phyloP scores from a whole-genome alignment of 176 grass and related monocot species.

The Melocanna baccifera region DNA sequence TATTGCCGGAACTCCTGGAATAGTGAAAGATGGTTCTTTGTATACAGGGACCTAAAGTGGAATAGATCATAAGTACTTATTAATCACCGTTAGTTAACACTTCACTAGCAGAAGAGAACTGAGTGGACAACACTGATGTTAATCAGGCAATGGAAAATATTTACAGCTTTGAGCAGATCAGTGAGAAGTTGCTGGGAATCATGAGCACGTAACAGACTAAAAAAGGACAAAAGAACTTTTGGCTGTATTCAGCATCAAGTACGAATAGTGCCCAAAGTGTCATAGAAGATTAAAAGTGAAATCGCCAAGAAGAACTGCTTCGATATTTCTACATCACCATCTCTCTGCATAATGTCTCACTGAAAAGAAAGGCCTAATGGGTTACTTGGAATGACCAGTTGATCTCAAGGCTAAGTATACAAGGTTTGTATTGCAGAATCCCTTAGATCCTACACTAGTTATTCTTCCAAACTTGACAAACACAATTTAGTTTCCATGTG shows the following conservation, averaged over 20 bases:
- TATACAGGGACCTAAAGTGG: slow-evolving; percentile 68
- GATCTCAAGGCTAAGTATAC: slow-evolving; percentile 5
- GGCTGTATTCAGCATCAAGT: neutral
- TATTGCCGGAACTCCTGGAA: slow-evolving; percentile 78
- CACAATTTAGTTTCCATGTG: neutral
- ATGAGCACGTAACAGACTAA: neutral
- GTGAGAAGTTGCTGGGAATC: neutral
- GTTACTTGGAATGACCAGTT: neutral
- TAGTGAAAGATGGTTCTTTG: slow-evolving; percentile 72
- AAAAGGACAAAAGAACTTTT: neutral
- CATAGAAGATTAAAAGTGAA: neutral
- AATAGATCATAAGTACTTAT: neutral
- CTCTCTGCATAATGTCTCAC: neutral
- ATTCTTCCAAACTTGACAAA: neutral
- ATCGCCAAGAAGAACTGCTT: neutral
- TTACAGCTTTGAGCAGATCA: neutral
- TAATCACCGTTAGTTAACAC: slow-evolving; percentile 8
- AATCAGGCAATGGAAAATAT: neutral
- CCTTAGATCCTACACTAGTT: neutral
- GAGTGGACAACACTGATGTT: neutral
- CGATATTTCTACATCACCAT: neutral
- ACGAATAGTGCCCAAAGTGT: neutral
- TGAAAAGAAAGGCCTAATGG: neutral
- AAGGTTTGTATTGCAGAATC: neutral
- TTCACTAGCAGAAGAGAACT: neutral